Percentiles rank a stretch among this genome's conserved stretches.
Evolutionary conservation across 768 basidiomycete species (phyloP).

Genomic region (Porphyrellus cyaneotinctus): DNA sequence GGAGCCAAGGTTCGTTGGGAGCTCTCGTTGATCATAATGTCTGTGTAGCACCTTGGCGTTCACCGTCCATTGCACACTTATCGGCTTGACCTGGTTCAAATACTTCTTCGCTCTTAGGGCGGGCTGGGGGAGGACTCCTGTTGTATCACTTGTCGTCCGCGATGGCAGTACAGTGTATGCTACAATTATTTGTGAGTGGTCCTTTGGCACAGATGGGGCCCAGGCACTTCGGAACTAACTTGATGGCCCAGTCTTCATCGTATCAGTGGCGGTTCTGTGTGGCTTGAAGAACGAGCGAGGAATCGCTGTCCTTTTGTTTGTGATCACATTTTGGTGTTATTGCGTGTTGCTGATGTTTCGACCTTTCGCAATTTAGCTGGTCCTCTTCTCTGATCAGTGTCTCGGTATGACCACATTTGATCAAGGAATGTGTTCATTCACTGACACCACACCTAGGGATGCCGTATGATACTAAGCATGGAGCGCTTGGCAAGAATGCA

Average conservation of each 20-base stretch:
- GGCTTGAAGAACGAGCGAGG: background rate
- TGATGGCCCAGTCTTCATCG: background rate
- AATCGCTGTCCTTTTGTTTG: slow-evolving; percentile 5
- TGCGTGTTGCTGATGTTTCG: background rate
- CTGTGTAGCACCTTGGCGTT: slow-evolving; percentile 12
- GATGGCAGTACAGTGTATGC: slow-evolving; percentile 14
- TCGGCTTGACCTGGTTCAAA: slow-evolving; percentile 19
- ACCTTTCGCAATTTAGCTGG: slow-evolving; percentile 10
- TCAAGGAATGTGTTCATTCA: background rate
- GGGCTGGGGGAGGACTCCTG: slow-evolving; percentile 17
- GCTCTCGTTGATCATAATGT: background rate
- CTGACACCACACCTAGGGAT: slow-evolving; percentile 16
- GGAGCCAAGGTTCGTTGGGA: background rate
- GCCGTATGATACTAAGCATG: slow-evolving; percentile 24
- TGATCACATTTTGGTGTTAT: background rate
- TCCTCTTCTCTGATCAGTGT: slow-evolving; percentile 7
- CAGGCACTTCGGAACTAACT: background rate
- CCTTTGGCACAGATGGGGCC: background rate
- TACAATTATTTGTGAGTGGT: slow-evolving; percentile 7
- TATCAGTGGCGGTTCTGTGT: slow-evolving; percentile 1
- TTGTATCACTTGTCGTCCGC: slow-evolving; percentile 19
- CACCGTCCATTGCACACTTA: slow-evolving; percentile 11
- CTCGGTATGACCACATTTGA: slow-evolving; percentile 4
- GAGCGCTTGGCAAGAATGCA: slow-evolving; percentile 15
- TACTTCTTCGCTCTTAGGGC: slow-evolving; percentile 13